A percentile compares a stretch with the other conserved stretches of the same genome.
These are phyloP conservation scores for Eutypella sp. DNA, from an alignment of 2,329 filamentous ascomycete genomes.

Conservation along the genomic window DNA sequence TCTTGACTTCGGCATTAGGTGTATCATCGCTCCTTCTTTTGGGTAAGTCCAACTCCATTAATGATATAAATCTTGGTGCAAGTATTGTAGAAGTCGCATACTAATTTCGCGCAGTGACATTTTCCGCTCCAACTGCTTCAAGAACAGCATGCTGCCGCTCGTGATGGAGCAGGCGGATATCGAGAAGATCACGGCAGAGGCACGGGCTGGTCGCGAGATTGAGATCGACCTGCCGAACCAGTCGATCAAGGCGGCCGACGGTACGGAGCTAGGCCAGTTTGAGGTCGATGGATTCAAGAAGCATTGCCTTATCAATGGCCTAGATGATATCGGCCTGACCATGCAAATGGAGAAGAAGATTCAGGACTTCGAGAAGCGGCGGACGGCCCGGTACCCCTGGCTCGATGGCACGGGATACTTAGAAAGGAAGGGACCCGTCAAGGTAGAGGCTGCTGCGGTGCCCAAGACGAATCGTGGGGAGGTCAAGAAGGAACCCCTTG, in stretches of 20 bases:
- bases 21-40: slow-evolving; percentile 80
- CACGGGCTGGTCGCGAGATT: slow-evolving; percentile 72
- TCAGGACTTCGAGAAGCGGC: slow-evolving; percentile 70
- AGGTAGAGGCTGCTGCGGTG: slow-evolving; percentile 60
- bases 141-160: slow-evolving; percentile 97
- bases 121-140: slow-evolving; percentile 99
- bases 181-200: slow-evolving; percentile 69
- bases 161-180: slow-evolving; percentile 65
- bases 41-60: slow-evolving; percentile 15
- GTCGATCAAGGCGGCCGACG: slow-evolving; percentile 69
- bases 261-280: slow-evolving; percentile 71
- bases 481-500: slow-evolving; percentile 76
- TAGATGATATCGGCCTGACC: slow-evolving; percentile 93
- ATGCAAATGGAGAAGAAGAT: slow-evolving; percentile 93
- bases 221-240: slow-evolving; percentile 88
- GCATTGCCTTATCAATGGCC: slow-evolving; percentile 87
- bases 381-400: slow-evolving; percentile 80
- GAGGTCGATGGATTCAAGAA: slow-evolving; percentile 92
- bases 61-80: neutral
- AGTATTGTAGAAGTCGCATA: neutral
- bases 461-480: slow-evolving; percentile 88
- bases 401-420: slow-evolving; percentile 83
- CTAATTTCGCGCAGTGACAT: slow-evolving; percentile 54
- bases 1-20: slow-evolving; percentile 93
- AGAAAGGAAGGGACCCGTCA: slow-evolving; percentile 49